A percentile compares a stretch with the other conserved stretches of the same genome.
Evolutionary conservation across 768 basidiomycete genomes (phyloP).

Genomic region (Mycena floridula): DNA sequence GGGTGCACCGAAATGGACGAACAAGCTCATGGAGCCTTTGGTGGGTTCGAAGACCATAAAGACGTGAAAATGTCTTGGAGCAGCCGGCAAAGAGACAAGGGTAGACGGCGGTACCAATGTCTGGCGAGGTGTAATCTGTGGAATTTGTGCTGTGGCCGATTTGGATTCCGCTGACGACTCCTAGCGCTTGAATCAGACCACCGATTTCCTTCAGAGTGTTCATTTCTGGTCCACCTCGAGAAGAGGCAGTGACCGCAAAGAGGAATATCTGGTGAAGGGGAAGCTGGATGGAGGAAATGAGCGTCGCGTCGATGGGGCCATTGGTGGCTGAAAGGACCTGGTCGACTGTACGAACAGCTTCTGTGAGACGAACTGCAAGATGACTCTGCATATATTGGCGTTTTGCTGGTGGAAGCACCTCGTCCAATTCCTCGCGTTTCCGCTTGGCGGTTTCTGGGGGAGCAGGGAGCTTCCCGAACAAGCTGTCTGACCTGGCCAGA

Average conservation of each 20-base stretch:
- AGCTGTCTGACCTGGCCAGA: constrained; percentile 56
- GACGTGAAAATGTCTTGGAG: constrained; percentile 60
- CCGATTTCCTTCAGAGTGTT: constrained; percentile 67
- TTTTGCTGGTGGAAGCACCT: constrained; percentile 25
- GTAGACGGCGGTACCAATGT: constrained; percentile 73
- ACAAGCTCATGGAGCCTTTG: constrained; percentile 35
- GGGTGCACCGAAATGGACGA: constrained; percentile 57
- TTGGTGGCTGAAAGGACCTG: constrained; percentile 38
- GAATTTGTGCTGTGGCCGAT: no score
- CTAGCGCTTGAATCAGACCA: constrained; percentile 75
- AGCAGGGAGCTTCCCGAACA: constrained; percentile 62
- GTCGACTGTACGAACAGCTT: constrained; percentile 54
- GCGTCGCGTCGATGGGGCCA: constrained; percentile 41
- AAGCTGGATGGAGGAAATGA: constrained; percentile 66
- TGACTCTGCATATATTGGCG: constrained; percentile 6
- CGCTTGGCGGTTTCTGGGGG: constrained; percentile 78
- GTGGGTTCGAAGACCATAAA: constrained; percentile 67
- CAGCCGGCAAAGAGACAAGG: constrained; percentile 68
- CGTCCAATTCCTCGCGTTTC: constrained; percentile 56
- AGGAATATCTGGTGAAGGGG: constrained; percentile 74
- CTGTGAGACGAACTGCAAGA: constrained; percentile 27
- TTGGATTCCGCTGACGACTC: constrained; percentile 72
- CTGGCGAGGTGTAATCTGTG: constrained; percentile 27
- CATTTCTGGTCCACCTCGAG: constrained; percentile 44
- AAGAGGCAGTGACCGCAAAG: constrained; percentile 68